Percentiles rank a stretch among this genome's conserved stretches.
phyloP scores from a whole-genome alignment of 345 rosid genomes.

The Euphorbia pulcherrima region DNA sequence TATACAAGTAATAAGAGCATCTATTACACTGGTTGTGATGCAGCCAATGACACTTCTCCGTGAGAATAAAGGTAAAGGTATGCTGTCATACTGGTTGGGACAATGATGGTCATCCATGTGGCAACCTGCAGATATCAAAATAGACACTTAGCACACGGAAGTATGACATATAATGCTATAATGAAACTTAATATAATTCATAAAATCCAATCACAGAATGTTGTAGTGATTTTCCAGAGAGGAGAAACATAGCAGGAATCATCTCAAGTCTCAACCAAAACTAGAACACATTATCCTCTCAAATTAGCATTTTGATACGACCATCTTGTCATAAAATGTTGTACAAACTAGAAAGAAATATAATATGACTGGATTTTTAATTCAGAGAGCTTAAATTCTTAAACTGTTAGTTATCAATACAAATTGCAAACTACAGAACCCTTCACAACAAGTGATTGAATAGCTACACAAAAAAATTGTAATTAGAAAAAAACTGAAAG shows the following conservation, averaged over 20 bases:
- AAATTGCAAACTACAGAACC: neutral
- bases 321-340: neutral
- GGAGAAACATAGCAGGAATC: neutral
- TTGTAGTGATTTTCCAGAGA: neutral
- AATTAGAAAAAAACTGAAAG: neutral
- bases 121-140: constrained; percentile 66
- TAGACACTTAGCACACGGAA: neutral
- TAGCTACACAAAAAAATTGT: neutral
- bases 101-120: constrained; percentile 90
- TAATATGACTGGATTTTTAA: neutral
- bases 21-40: constrained; percentile 99
- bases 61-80: constrained; percentile 93
- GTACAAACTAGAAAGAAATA: neutral
- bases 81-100: constrained; percentile 93
- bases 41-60: constrained; percentile 91
- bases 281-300: neutral
- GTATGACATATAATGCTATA: neutral
- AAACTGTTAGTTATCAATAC: too few relatives aligned
- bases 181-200: neutral
- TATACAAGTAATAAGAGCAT: constrained; percentile 33
- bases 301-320: neutral
- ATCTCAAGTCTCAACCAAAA: neutral
- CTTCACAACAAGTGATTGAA: neutral
- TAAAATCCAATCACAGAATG: neutral
- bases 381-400: neutral